These are phyloP conservation scores for Plenodomus tracheiphilus DNA, from an alignment of 2,329 filamentous ascomycete genomes.

Conservation along the genomic window DNA sequence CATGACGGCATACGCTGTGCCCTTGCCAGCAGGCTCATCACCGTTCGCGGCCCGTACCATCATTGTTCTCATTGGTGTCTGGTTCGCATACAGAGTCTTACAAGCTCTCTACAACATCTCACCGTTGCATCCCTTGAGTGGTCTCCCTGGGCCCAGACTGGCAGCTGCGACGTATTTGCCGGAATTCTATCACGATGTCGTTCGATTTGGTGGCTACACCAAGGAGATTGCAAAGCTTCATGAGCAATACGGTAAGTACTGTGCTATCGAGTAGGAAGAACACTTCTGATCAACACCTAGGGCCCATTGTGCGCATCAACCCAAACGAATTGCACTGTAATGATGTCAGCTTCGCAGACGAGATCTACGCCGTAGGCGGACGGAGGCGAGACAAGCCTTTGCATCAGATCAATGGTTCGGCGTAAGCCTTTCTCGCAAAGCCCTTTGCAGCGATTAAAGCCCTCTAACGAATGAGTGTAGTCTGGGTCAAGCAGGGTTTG, in stretches of 20 bases:
- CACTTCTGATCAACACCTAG: constrained; percentile 11
- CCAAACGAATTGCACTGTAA: constrained; percentile 38
- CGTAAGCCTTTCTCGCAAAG: constrained; percentile 10
- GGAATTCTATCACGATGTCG: constrained; percentile 44
- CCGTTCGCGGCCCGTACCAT: not conserved
- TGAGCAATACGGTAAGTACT: constrained; percentile 35
- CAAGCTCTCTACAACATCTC: constrained; percentile 30
- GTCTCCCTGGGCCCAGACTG: constrained; percentile 40
- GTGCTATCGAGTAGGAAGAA: not conserved
- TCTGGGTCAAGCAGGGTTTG: constrained; percentile 26
- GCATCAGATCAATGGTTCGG: constrained; percentile 31
- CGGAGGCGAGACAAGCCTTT: constrained; percentile 30
- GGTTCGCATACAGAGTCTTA: constrained; percentile 16
- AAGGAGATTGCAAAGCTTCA: constrained; percentile 44
- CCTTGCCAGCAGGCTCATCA: not conserved
- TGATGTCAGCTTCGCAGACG: constrained; percentile 34
- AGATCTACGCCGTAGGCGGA: constrained; percentile 33
- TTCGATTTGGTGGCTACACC: constrained; percentile 34
- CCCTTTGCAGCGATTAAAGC: not conserved
- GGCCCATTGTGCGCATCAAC: constrained; percentile 40
- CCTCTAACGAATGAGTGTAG: constrained; percentile 2
- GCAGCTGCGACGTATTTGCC: constrained; percentile 41
- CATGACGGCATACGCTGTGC: not conserved
- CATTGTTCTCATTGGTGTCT: constrained; percentile 11
- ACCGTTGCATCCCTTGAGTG: constrained; percentile 31